phyloP scores from a whole-genome alignment of 805 yeast species.

The Candida khao-thaluensis region DNA sequence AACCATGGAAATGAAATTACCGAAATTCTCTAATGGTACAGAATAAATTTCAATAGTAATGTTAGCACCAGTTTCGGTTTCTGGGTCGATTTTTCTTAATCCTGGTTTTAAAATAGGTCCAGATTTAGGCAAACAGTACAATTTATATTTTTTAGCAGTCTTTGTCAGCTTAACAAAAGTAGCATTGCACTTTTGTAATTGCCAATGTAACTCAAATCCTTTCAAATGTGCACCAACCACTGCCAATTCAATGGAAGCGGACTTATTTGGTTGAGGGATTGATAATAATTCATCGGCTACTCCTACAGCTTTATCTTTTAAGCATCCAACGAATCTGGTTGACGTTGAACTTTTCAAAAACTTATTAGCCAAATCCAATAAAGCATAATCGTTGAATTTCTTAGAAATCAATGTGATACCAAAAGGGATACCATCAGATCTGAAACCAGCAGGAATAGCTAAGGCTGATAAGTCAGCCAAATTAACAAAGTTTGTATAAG shows the following conservation, averaged over 20 bases:
- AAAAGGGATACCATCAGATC: constrained; percentile 79
- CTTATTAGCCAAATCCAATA: constrained; percentile 76
- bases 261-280: constrained; percentile 43
- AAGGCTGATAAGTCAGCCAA: constrained; percentile 90
- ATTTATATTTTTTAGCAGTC: constrained; percentile 68
- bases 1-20: constrained; percentile 80
- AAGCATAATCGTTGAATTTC: constrained; percentile 85
- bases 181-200: constrained; percentile 81
- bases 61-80: constrained; percentile 40
- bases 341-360: constrained; percentile 53
- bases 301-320: constrained; percentile 36
- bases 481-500: constrained; percentile 97
- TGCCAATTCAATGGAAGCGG: constrained; percentile 63
- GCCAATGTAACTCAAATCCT: constrained; percentile 93
- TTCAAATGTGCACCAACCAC: constrained; percentile 95
- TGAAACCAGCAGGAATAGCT: constrained; percentile 88
- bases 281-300: constrained; percentile 45
- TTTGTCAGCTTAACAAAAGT: constrained; percentile 60
- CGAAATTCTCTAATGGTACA: constrained; percentile 75
- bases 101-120: constrained; percentile 93
- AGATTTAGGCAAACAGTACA: constrained; percentile 77
- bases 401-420: constrained; percentile 85
- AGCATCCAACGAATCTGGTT: constrained; percentile 58
- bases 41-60: constrained; percentile 83
- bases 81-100: constrained; percentile 58